Evolutionary conservation across 108 stramenopile species (phyloP).

Genomic region (Fragilaria radians): DNA sequence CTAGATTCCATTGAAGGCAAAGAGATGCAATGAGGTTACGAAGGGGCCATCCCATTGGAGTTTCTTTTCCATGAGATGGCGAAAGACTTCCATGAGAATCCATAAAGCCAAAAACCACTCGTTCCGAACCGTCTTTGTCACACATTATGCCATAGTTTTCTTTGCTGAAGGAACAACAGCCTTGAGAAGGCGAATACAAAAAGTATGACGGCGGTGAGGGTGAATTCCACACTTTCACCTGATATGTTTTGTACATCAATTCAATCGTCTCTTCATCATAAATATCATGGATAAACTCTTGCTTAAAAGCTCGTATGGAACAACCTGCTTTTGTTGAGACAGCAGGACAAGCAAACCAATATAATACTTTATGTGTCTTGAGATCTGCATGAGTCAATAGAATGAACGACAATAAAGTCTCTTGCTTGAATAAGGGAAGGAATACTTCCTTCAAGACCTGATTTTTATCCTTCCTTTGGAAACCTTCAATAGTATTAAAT

Average conservation of each 20-base stretch:
- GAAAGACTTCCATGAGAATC: constrained; percentile 33
- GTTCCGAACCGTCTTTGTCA: no score
- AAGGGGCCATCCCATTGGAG: constrained; percentile 71
- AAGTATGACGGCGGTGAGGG: constrained; percentile 12
- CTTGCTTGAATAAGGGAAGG: constrained; percentile 18
- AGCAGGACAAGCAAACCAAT: constrained; percentile 86
- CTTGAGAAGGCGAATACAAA: background rate
- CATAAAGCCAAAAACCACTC: constrained; percentile 59
- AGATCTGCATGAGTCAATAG: constrained; percentile 65
- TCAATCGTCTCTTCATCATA: constrained; percentile 12
- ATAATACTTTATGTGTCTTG: constrained; percentile 72
- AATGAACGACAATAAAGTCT: constrained; percentile 22
- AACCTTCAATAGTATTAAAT: constrained; percentile 68
- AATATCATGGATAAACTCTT: background rate
- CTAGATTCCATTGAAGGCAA: constrained; percentile 50
- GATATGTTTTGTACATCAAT: constrained; percentile 22
- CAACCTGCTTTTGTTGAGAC: constrained; percentile 24
- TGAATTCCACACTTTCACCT: constrained; percentile 9
- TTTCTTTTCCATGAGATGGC: background rate
- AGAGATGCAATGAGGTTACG: constrained; percentile 75
- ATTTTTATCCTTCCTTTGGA: constrained; percentile 72
- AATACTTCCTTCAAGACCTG: constrained; percentile 38
- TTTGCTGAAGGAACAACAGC: no score
- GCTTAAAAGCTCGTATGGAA: constrained; percentile 1
- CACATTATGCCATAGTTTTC: no score